These are phyloP conservation scores for Saturnispora mendoncae DNA, from an alignment of 805 yeast genomes.

Conservation along the genomic window DNA sequence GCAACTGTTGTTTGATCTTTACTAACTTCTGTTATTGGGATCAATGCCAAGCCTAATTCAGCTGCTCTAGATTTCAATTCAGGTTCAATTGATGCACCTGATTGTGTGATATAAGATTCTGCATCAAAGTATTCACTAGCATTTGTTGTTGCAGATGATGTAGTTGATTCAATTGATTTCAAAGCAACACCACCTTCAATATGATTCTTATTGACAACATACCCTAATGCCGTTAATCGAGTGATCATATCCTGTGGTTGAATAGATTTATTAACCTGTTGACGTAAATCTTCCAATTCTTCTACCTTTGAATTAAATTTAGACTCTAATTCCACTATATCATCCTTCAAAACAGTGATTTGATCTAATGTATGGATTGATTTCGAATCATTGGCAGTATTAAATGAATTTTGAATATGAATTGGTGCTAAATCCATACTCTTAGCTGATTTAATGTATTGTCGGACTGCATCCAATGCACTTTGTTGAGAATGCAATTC, in stretches of 20 bases:
- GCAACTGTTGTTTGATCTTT: constrained; percentile 20
- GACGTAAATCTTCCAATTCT: constrained; percentile 12
- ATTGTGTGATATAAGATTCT: not conserved
- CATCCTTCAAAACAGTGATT: constrained; percentile 7
- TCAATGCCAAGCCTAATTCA: constrained; percentile 28
- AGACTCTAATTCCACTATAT: constrained; percentile 7
- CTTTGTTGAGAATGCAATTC: constrained; percentile 13
- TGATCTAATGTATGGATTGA: not conserved
- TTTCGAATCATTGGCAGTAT: not conserved
- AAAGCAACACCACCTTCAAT: not conserved
- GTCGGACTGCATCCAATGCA: constrained; percentile 14
- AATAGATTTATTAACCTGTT: constrained; percentile 19
- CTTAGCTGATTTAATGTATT: constrained; percentile 13
- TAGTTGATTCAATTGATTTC: not conserved
- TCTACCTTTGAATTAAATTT: constrained; percentile 9
- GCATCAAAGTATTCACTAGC: constrained; percentile 8
- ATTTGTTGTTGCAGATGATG: constrained; percentile 1
- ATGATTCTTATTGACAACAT: constrained; percentile 1
- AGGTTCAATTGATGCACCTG: constrained; percentile 6
- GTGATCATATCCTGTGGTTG: constrained; percentile 5
- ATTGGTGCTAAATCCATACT: constrained; percentile 10
- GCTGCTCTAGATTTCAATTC: constrained; percentile 23
- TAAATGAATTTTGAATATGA: not conserved
- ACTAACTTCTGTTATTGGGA: constrained; percentile 21
- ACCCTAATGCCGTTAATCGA: constrained; percentile 11